A percentile compares a stretch with the other conserved stretches of the same genome.
Conservation (phyloP, 495 filamentous ascomycete species). For the Xylaria nigripes region DNA sequence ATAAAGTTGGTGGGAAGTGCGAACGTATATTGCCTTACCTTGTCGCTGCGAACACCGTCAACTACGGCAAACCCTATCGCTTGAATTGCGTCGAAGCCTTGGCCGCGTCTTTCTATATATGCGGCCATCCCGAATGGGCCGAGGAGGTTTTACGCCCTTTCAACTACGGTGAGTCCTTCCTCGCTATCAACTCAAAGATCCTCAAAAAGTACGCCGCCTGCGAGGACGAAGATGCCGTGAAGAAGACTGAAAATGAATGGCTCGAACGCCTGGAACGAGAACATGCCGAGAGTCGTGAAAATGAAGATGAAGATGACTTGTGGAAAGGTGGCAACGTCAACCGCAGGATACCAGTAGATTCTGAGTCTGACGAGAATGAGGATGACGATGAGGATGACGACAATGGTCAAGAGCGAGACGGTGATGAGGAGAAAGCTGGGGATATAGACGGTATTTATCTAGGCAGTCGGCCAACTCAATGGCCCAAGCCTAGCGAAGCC, state of each 20-base stretch:
- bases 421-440: slow-evolving; percentile 18
- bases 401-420: slow-evolving; percentile 4
- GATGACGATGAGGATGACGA: slow-evolving; percentile 39
- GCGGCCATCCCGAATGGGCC: slow-evolving; percentile 86
- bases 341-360: slow-evolving; percentile 45
- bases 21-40: slow-evolving; percentile 91
- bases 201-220: slow-evolving; percentile 82
- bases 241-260: slow-evolving; percentile 78
- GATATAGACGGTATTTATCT: slow-evolving; percentile 49
- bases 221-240: slow-evolving; percentile 75
- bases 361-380: slow-evolving; percentile 47
- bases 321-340: slow-evolving; percentile 88
- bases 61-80: slow-evolving; percentile 91
- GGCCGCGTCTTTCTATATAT: slow-evolving; percentile 86
- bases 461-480: slow-evolving; percentile 41
- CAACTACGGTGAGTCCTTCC: slow-evolving; percentile 75
- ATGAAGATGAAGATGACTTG: slow-evolving; percentile 55
- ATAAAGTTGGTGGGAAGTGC: slow-evolving; percentile 86
- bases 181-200: slow-evolving; percentile 78
- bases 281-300: slow-evolving; percentile 69
- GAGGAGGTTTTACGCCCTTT: slow-evolving; percentile 73
- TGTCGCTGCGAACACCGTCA: slow-evolving; percentile 92
- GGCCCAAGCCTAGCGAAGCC: slow-evolving; percentile 24
- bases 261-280: slow-evolving; percentile 82
- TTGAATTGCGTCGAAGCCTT: slow-evolving; percentile 94